Conservation (phyloP, 1,284 basidiomycete species). For the Ganoderma lingzhi region DNA sequence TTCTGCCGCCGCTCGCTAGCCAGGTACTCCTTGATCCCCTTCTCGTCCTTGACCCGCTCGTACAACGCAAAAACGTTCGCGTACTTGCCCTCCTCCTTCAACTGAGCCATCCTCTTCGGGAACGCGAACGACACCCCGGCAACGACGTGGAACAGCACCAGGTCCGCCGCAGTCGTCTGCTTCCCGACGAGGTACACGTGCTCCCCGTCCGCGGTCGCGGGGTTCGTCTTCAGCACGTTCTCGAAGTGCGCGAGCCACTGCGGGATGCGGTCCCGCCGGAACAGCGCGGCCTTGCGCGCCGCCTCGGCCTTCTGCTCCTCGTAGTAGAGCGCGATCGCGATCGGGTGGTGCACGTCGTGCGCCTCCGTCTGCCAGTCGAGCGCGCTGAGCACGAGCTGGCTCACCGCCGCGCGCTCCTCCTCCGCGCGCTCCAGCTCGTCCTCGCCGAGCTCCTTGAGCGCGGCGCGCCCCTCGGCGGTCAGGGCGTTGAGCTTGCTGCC, state of each 20-base stretch:
- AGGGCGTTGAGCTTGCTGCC: constrained; percentile 33
- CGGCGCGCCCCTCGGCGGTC: constrained; percentile 31
- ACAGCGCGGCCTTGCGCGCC: constrained; percentile 44
- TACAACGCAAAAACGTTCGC: constrained; percentile 43
- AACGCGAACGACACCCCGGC: constrained; percentile 55
- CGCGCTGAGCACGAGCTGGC: constrained; percentile 53
- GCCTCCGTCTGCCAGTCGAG: constrained; percentile 53
- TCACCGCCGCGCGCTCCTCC: constrained; percentile 43
- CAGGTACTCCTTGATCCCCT: constrained; percentile 52
- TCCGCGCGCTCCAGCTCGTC: constrained; percentile 36
- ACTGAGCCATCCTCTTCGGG: constrained; percentile 47
- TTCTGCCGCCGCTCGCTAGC: constrained; percentile 47
- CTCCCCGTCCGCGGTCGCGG: constrained; percentile 33
- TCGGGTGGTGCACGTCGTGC: constrained; percentile 49
- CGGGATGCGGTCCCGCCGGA: constrained; percentile 52
- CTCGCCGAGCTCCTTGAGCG: constrained; percentile 25
- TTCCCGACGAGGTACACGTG: constrained; percentile 47
- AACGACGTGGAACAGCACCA: constrained; percentile 54
- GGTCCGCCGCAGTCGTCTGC: constrained; percentile 54
- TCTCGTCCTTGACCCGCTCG: constrained; percentile 43
- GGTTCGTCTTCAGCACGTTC: constrained; percentile 44
- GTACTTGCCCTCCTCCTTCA: constrained; percentile 43
- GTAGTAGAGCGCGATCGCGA: constrained; percentile 49
- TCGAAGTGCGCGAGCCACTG: constrained; percentile 56
- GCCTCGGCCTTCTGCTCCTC: constrained; percentile 55